These are phyloP conservation scores for Exophiala aquamarina DNA, from an alignment of 2,329 filamentous ascomycete species.

Conservation along the genomic window DNA sequence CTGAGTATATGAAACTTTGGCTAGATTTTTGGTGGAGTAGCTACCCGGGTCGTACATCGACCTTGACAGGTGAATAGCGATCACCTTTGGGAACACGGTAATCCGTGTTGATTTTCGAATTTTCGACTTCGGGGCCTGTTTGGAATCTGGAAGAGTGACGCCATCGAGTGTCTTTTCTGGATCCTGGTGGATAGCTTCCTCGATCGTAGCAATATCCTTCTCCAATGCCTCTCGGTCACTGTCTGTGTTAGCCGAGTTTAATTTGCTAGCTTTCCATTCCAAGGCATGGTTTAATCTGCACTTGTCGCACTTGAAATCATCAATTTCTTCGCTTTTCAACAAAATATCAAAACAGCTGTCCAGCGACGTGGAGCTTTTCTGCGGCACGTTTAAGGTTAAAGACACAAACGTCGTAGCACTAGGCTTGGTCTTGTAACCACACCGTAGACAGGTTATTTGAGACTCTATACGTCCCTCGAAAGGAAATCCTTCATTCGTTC, in stretches of 20 bases:
- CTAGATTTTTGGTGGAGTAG: constrained; percentile 85
- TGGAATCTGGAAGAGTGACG: constrained; percentile 71
- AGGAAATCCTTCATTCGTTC: constrained; percentile 70
- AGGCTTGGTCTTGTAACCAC: constrained; percentile 83
- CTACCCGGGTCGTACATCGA: constrained; percentile 82
- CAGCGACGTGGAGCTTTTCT: constrained; percentile 75
- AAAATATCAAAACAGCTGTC: constrained; percentile 89
- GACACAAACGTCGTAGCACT: constrained; percentile 85
- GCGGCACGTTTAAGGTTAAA: constrained; percentile 86
- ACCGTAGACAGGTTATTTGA: constrained; percentile 90
- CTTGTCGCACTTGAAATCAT: constrained; percentile 93
- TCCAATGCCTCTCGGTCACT: constrained; percentile 53
- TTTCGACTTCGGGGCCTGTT: constrained; percentile 72
- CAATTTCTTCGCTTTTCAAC: constrained; percentile 92
- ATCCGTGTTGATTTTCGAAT: constrained; percentile 89
- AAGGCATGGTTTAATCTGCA: constrained; percentile 84
- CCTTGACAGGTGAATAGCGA: constrained; percentile 88
- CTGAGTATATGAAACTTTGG: constrained; percentile 91
- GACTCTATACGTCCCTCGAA: constrained; percentile 90
- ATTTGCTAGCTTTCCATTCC: constrained; percentile 60
- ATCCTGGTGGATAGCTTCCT: constrained; percentile 70
- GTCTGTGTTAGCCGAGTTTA: constrained; percentile 55
- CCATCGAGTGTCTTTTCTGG: constrained; percentile 75
- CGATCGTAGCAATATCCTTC: constrained; percentile 64
- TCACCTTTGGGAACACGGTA: constrained; percentile 80